Base-by-base conservation (phyloP, 1,284 basidiomycete species). In the Phylloboletellus chloephorus region DNA sequence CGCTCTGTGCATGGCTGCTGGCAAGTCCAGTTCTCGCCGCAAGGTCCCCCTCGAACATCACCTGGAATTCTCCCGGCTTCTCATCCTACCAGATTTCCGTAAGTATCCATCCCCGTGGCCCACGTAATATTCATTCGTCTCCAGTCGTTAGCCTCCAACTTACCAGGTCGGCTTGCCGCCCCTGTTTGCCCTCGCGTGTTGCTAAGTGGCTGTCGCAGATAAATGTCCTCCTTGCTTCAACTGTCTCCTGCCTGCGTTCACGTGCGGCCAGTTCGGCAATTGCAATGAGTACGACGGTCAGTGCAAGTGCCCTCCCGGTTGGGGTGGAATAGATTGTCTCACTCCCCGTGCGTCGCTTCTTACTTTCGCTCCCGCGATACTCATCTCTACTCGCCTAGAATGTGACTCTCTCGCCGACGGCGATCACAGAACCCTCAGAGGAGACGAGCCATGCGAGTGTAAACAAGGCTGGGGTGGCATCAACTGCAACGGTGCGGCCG, bases 381-480 rank as follows among this genome's bases (percentile, higher is more conserved):
- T 50, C 29, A 44, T 19, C 37, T 40, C 24, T 21, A 42, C 29
- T 30, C 13, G 25, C 32, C 25, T 42, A 90, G 86, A 86, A 64
- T 97, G 94, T 52, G 95, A 91, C 53, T 91, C 92, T 4, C 73
- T 97, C 17, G 81, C 88, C 3, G 91, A 97, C 51, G 92, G 93
- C 0, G 80, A 84, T 35, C 81, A 88, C 43, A 78, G 95, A 13
- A 80, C 80, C 44, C 81, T 92, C 17, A 73, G 93, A 43, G 82
- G 84, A 34, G 76, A 80, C 8, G 85, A 83, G 49, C 65, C 77
- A 7, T 98, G 95, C 64, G 71, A 91, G 23, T 98, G 95, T 61
- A 88, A 86, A 52, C 86, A 92, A 1, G 94, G 93, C 0, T 98
- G 94, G 94, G 77, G 75, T 34, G 94, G 95, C 10, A 85, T 98